Evolutionary conservation across 139 green algal genomes (phyloP).

Genomic region (Chlamydomonas schloesseri): DNA sequence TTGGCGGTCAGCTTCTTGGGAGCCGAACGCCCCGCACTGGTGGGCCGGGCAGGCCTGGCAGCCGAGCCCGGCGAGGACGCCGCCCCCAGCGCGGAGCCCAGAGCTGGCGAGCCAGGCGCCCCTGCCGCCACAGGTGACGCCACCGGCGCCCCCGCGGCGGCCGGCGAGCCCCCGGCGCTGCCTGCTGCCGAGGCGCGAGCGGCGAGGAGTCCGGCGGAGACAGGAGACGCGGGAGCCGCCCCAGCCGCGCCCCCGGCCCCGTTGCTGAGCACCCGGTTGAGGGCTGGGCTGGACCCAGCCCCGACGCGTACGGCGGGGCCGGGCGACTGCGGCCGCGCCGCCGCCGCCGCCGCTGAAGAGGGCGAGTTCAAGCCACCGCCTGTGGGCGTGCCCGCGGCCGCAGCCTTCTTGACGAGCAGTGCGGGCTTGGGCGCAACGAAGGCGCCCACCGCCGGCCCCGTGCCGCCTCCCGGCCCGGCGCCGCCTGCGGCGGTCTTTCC

Average conservation of each 20-base stretch:
- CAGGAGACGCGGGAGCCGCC: no score
- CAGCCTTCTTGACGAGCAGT: constrained; percentile 2
- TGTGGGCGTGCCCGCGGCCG: background rate
- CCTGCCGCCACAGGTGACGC: no score
- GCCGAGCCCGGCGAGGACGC: background rate
- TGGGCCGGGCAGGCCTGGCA: background rate
- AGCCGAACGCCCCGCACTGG: background rate
- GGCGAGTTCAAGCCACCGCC: background rate
- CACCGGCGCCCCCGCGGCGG: no score
- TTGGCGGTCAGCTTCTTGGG: background rate
- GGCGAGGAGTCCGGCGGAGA: no score
- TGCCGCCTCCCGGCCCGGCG: no score
- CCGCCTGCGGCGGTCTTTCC: no score
- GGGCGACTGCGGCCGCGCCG: background rate
- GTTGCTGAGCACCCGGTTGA: no score
- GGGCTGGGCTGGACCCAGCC: no score
- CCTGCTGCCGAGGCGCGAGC: no score
- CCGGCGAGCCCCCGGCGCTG: no score
- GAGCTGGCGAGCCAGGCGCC: background rate
- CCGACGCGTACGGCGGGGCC: no score
- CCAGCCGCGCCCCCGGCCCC: no score
- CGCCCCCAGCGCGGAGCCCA: background rate
- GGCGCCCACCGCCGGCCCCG: background rate
- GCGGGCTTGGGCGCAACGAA: constrained; percentile 22
- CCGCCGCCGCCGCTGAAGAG: background rate